Base-by-base conservation (phyloP, 805 yeast species). In the Starmerella floris region DNA sequence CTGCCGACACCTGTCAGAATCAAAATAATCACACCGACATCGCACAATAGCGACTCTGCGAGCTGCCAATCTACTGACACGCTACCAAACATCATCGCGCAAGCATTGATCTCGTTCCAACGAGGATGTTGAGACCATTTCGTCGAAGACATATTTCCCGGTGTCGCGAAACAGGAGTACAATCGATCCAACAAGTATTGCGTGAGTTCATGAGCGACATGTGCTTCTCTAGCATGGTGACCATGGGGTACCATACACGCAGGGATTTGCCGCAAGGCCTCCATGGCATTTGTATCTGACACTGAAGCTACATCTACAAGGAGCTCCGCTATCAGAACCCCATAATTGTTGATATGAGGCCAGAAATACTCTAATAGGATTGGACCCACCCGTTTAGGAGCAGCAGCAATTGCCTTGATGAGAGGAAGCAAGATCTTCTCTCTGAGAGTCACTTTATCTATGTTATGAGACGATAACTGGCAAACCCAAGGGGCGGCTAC, bases 401-500 rank as follows among this genome's bases (percentile, higher is more conserved):
- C 32, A 11, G n/a, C 39, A 2, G 19, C 11, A 2, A 23, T 31
- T 11, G 39, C 35, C 8, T 26, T 16, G 4, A 44, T 28, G 22
- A 44, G 19, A 2, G 48, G 45, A 10, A 10, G 21, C 11, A 44
- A n/a, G 3, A 44, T 35, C 19, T 11, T 13, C 4, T 16, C 31
- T 16, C 41, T 30, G 20, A 30, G 4, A 15, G 15, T 26, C 2
- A 17, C 13, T 10, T 33, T 16, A 3, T n/a, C 4, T 9, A 8
- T 5, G 13, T 5, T 17, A 8, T 32, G n/a, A 20, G 37, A 15
- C 25, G 5, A 23, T 2, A 45, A 23, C 2, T 27, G 32, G 5
- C 37, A 30, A 3, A 43, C 22, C 49, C 49, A 45, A 3, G 49
- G 49, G 16, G 44, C 20, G 2, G 41, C 48, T 2, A 45, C 17